phyloP scores from a whole-genome alignment of 2,329 filamentous ascomycete species.

The Alternaria consortialis region DNA sequence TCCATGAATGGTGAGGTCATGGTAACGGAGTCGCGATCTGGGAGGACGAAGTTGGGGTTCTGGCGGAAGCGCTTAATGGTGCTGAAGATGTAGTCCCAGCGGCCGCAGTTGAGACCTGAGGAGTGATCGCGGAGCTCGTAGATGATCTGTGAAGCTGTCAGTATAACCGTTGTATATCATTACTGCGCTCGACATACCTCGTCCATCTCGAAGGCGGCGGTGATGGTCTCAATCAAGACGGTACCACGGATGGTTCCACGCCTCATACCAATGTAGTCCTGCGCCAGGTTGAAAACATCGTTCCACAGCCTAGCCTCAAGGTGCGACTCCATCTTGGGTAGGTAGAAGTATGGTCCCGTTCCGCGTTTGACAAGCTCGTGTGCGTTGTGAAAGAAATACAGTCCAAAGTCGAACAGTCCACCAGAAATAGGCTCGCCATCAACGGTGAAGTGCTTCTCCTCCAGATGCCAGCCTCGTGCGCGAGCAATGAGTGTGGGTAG shows the following conservation, averaged over 20 bases:
- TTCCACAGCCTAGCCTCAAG: constrained; percentile 98
- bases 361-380: constrained; percentile 85
- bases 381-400: constrained; percentile 99
- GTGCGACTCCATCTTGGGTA: constrained; percentile 98
- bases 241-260: constrained; percentile 94
- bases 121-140: constrained; percentile 98
- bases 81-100: constrained; percentile 99
- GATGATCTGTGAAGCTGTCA: constrained; percentile 72
- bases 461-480: constrained; percentile 95
- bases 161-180: not conserved
- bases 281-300: constrained; percentile 93
- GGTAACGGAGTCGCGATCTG: constrained; percentile 88
- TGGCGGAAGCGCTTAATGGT: constrained; percentile 99
- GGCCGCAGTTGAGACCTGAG: constrained; percentile 95
- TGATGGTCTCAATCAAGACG: constrained; percentile 96
- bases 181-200: constrained; percentile 61
- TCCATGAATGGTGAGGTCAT: constrained; percentile 99
- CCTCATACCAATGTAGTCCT: constrained; percentile 90
- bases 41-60: constrained; percentile 90
- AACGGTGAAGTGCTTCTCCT: constrained; percentile 97
- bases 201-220: constrained; percentile 99
- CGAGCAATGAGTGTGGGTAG: constrained; percentile 93
- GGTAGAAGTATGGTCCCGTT: constrained; percentile 94
- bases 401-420: constrained; percentile 93
- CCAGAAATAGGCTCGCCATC: constrained; percentile 95